These are phyloP conservation scores for Gnetum montanum DNA, from an alignment of 75 land plant species.

Conservation along the genomic window DNA sequence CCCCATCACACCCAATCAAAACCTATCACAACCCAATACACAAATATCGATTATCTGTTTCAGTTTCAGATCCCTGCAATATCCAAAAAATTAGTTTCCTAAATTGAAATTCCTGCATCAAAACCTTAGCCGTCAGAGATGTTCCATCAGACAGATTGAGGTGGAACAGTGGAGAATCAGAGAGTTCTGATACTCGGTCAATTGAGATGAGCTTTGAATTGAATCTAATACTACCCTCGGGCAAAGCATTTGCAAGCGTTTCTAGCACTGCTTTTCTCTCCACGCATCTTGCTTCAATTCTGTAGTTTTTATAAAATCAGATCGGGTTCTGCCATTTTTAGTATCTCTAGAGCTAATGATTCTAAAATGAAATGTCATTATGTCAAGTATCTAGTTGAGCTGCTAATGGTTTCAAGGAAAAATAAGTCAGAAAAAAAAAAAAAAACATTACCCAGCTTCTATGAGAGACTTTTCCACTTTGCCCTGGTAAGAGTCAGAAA, in stretches of 20 bases:
- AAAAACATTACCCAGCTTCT: too few relatives aligned
- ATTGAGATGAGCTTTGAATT: conserved; percentile 15
- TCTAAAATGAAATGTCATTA: too few relatives aligned
- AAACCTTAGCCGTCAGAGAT: conserved; percentile 19
- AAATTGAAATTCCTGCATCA: neutral
- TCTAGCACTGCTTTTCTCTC: conserved; percentile 20
- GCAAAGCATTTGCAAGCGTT: conserved; percentile 23
- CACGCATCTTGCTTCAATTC: conserved; percentile 23
- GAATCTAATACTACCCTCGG: conserved; percentile 20
- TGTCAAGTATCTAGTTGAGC: too few relatives aligned
- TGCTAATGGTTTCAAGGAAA: too few relatives aligned
- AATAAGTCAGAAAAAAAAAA: too few relatives aligned
- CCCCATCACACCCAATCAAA: conserved; percentile 40
- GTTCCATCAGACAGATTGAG: conserved; percentile 26
- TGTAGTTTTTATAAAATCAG: too few relatives aligned
- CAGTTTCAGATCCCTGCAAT: neutral
- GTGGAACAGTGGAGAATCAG: neutral
- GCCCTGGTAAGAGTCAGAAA: too few relatives aligned
- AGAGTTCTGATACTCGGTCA: neutral
- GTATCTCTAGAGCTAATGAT: too few relatives aligned
- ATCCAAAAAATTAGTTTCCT: neutral
- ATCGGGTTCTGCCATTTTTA: too few relatives aligned
- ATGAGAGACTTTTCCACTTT: too few relatives aligned
- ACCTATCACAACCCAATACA: conserved; percentile 42
- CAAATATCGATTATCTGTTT: neutral